These are phyloP conservation scores for Lepidium aucheri DNA, from an alignment of 345 rosid species.

Conservation along the genomic window DNA sequence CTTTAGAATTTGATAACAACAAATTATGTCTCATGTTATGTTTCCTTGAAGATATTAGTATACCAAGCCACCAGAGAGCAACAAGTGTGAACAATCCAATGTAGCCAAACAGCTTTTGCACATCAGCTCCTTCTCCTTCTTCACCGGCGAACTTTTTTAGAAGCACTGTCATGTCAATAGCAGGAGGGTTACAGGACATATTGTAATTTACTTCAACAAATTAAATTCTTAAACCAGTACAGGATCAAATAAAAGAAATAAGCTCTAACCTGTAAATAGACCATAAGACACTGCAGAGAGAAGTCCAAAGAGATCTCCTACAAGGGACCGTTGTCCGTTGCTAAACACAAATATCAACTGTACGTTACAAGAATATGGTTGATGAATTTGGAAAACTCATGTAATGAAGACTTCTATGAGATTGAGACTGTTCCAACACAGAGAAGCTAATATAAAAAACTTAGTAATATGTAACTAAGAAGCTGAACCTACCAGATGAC, in stretches of 20 bases:
- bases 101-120: slow-evolving; percentile 96
- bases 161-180: slow-evolving; percentile 52
- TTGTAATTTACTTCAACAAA: not conserved
- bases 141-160: slow-evolving; percentile 95
- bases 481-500: not conserved
- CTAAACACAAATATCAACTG: slow-evolving; percentile 62
- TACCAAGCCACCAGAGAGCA: slow-evolving; percentile 99
- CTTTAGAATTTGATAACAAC: not conserved
- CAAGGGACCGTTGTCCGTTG: slow-evolving; percentile 73
- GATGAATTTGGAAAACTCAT: slow-evolving; percentile 19
- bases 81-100: slow-evolving; percentile 94
- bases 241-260: not conserved
- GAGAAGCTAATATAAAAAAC: not conserved
- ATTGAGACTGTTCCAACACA: not conserved
- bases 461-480: not conserved
- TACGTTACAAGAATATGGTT: slow-evolving; percentile 29
- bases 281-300: slow-evolving; percentile 94
- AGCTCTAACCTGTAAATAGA: slow-evolving; percentile 66
- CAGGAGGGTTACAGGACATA: not conserved
- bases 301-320: slow-evolving; percentile 95
- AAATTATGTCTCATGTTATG: not conserved
- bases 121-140: slow-evolving; percentile 89
- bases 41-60: slow-evolving; percentile 14
- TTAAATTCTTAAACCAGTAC: not conserved
- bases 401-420: slow-evolving; percentile 1